Conservation (phyloP, 1,284 basidiomycete genomes). For the Apiotrichum sp. region DNA sequence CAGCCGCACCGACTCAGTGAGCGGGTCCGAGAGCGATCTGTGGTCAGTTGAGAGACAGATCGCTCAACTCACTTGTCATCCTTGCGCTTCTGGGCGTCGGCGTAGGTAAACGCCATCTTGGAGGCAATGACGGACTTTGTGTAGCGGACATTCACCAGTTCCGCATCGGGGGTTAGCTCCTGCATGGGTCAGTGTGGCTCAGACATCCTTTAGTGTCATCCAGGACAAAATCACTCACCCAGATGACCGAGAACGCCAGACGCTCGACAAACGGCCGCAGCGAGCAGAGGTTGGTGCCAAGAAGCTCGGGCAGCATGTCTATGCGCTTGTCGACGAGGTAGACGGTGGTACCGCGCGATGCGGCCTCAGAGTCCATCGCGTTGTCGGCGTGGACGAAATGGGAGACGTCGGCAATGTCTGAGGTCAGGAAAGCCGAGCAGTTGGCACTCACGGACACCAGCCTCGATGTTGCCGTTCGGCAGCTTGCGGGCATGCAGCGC, state of each 20-base stretch:
- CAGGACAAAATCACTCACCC: slow-evolving; percentile 57
- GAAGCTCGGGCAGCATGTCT: slow-evolving; percentile 91
- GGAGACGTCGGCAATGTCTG: slow-evolving; percentile 97
- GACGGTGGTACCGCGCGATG: slow-evolving; percentile 91
- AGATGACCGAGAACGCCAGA: slow-evolving; percentile 90
- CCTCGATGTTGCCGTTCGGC: slow-evolving; percentile 92
- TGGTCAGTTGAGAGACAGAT: not conserved
- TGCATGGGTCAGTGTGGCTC: slow-evolving; percentile 34
- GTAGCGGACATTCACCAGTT: slow-evolving; percentile 86
- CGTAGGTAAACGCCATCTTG: slow-evolving; percentile 96
- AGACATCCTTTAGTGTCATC: not conserved
- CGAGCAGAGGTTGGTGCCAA: slow-evolving; percentile 96
- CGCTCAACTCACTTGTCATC: slow-evolving; percentile 67
- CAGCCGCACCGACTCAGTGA: slow-evolving; percentile 83
- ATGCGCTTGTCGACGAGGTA: slow-evolving; percentile 98
- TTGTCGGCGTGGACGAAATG: slow-evolving; percentile 92
- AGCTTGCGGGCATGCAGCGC: slow-evolving; percentile 87
- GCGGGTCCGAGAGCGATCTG: slow-evolving; percentile 68
- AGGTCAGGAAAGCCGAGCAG: not conserved
- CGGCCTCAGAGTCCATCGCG: slow-evolving; percentile 95
- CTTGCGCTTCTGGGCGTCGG: slow-evolving; percentile 89
- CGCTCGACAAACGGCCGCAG: slow-evolving; percentile 89
- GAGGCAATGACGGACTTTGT: slow-evolving; percentile 95
- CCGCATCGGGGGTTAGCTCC: slow-evolving; percentile 78
- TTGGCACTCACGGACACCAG: slow-evolving; percentile 81